These are phyloP conservation scores for Drechslera avenae DNA, from an alignment of 2,329 filamentous ascomycete species.

Conservation along the genomic window DNA sequence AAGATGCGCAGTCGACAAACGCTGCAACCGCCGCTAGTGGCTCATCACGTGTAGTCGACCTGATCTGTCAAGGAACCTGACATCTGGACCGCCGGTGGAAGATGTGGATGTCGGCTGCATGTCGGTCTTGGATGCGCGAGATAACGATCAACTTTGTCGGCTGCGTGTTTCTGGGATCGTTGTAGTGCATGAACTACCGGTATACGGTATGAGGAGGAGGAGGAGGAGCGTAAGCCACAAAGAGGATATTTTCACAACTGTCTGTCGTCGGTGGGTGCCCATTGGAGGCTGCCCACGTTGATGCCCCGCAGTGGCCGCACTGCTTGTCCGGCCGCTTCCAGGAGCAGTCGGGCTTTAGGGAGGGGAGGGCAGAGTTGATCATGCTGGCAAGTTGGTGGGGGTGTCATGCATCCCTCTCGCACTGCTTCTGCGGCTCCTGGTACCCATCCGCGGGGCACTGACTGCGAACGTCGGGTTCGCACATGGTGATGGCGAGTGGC, in stretches of 20 bases:
- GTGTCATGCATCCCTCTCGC: constrained; percentile 28
- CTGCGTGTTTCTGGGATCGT: background rate
- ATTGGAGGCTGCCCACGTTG: constrained; percentile 14
- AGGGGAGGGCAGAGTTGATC: background rate
- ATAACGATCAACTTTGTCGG: background rate
- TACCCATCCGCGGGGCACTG: constrained; percentile 4
- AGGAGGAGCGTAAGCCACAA: constrained; percentile 20
- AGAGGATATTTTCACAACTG: constrained; percentile 5
- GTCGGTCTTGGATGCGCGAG: background rate
- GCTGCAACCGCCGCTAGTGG: too few species aligned
- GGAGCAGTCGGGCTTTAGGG: constrained; percentile 3
- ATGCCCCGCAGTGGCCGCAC: constrained; percentile 21
- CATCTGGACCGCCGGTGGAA: background rate
- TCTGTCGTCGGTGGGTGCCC: constrained; percentile 1
- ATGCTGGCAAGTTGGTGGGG: constrained; percentile 26
- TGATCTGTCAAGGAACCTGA: too few species aligned
- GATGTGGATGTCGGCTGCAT: background rate
- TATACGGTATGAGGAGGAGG: too few species aligned
- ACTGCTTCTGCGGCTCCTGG: constrained; percentile 24
- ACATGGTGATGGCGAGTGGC: constrained; percentile 12
- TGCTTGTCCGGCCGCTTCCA: constrained; percentile 3
- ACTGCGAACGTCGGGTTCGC: constrained; percentile 32
- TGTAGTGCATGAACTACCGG: constrained; percentile 17
- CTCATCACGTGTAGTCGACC: too few species aligned
- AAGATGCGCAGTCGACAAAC: background rate